Percentiles rank a stretch among this genome's conserved stretches.
These are phyloP conservation scores for Spinellus fusiger DNA, from an alignment of 192 early-diverging fungal species.

Conservation along the genomic window DNA sequence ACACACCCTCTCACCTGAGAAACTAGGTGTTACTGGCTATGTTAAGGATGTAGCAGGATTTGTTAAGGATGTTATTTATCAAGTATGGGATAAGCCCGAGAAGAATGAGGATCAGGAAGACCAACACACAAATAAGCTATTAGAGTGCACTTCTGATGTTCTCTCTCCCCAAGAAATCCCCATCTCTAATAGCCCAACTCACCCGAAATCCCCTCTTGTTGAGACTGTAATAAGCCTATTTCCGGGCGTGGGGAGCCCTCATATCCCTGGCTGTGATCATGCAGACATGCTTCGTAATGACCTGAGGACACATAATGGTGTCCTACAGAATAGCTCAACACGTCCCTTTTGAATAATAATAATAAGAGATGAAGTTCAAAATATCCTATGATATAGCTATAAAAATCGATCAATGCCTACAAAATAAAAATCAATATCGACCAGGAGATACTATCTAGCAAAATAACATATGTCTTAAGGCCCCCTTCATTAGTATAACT, in stretches of 20 bases:
- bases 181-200: background rate
- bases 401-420: too few relatives aligned
- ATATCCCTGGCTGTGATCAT: conserved; percentile 13
- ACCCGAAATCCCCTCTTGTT: conserved; percentile 11
- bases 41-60: conserved; percentile 36
- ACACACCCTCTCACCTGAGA: conserved; percentile 32
- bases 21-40: conserved; percentile 33
- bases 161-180: background rate
- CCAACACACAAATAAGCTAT: background rate
- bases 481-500: too few relatives aligned
- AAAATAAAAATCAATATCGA: too few relatives aligned
- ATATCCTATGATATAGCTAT: too few relatives aligned
- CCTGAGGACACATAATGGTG: conserved; percentile 4
- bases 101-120: background rate
- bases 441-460: too few relatives aligned
- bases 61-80: conserved; percentile 26
- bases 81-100: conserved; percentile 1
- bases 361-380: too few relatives aligned
- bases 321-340: background rate
- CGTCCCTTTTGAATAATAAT: too few relatives aligned
- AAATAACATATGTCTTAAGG: too few relatives aligned
- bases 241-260: conserved; percentile 4
- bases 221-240: conserved; percentile 24
- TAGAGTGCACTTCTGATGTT: background rate
- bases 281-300: conserved; percentile 22